phyloP scores from a whole-genome alignment of 176 grass and related monocot species.

The Ensete glaucum region DNA sequence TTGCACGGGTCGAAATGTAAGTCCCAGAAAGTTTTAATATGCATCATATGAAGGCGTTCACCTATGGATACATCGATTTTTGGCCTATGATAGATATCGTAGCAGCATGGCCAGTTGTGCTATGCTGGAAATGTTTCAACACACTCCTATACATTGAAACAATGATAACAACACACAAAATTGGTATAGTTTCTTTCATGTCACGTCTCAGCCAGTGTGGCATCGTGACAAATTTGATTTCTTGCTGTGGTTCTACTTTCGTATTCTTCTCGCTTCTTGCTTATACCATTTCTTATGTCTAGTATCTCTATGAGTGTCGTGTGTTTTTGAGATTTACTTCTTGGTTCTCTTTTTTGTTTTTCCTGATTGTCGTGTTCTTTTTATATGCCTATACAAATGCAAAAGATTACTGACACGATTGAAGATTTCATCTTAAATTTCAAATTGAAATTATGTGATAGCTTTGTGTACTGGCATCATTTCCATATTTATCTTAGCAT shows the following conservation, averaged over 20 bases:
- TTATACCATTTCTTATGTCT: neutral
- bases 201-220: neutral
- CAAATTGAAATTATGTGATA: neutral
- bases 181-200: neutral
- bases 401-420: neutral
- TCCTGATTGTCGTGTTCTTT: neutral
- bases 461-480: neutral
- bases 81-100: no score
- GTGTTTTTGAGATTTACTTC: neutral
- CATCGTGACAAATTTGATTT: neutral
- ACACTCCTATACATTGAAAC: no score
- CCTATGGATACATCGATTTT: no score
- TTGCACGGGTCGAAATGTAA: no score
- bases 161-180: no score
- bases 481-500: neutral
- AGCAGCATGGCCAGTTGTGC: no score
- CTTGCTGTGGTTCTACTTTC: neutral
- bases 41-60: no score
- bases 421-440: neutral
- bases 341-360: neutral
- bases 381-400: neutral
- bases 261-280: neutral
- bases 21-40: no score
- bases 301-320: neutral
- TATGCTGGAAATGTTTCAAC: neutral